Conservation (phyloP, 352 stramenopile genomes). For the Nothophytophthora sp. region DNA sequence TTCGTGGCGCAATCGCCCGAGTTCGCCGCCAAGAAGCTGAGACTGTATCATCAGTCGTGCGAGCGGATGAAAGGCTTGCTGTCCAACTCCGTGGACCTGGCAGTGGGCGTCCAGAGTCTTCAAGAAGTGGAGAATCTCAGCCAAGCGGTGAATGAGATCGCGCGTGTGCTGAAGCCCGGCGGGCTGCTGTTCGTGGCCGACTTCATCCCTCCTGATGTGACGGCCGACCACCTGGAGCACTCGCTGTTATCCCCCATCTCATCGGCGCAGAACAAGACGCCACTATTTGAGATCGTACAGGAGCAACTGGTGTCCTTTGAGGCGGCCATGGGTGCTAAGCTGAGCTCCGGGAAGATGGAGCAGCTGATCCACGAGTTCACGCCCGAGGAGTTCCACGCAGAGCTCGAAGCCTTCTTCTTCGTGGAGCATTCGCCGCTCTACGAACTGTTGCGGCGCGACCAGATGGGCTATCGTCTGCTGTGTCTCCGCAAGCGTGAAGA, state of each 20-base stretch:
- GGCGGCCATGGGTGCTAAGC: conserved; percentile 40
- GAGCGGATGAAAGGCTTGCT: conserved; percentile 60
- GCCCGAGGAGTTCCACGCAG: conserved; percentile 46
- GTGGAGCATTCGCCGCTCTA: conserved; percentile 49
- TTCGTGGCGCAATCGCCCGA: conserved; percentile 40
- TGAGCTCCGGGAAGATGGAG: conserved; percentile 30
- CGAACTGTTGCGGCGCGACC: conserved; percentile 41
- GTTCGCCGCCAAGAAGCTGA: conserved; percentile 40
- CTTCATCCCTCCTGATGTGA: conserved; percentile 54
- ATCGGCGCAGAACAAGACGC: conserved; percentile 23
- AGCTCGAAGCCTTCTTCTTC: conserved; percentile 59
- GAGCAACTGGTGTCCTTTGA: conserved; percentile 50
- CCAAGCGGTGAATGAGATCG: conserved; percentile 48
- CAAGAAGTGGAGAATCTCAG: conserved; percentile 61
- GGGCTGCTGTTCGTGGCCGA: conserved; percentile 67
- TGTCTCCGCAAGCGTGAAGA: conserved; percentile 44
- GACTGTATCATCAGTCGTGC: conserved; percentile 66
- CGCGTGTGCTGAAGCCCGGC: conserved; percentile 60
- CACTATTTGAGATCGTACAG: conserved; percentile 48
- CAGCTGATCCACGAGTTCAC: conserved; percentile 45
- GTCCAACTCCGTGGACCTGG: conserved; percentile 56
- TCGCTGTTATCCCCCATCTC: conserved; percentile 40
- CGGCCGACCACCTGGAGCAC: conserved; percentile 37
- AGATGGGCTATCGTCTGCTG: conserved; percentile 55
- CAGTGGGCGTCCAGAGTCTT: conserved; percentile 57